Conservation (phyloP, 1,284 basidiomycete species). For the Heterobasidion occidentale region DNA sequence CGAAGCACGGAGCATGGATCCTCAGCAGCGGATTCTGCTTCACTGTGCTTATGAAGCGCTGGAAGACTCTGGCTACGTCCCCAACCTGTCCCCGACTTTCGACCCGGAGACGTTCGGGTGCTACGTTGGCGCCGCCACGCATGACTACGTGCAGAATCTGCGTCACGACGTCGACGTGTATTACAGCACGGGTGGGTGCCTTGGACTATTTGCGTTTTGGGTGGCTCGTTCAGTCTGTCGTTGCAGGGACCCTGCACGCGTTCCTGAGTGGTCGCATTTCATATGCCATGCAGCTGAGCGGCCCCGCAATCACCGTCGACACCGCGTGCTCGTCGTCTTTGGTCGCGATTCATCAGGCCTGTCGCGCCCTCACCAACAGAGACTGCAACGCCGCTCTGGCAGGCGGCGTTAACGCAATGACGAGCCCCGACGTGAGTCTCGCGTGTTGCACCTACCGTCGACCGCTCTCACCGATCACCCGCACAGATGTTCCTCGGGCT, state of each 20-base stretch:
- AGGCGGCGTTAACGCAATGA: conserved; percentile 67
- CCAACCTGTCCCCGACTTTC: conserved; percentile 42
- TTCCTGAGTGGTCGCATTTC: conserved; percentile 68
- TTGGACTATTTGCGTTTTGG: not conserved
- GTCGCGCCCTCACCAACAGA: conserved; percentile 48
- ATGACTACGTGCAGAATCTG: conserved; percentile 63
- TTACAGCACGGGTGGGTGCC: conserved; percentile 57
- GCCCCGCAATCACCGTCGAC: conserved; percentile 63
- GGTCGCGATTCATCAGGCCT: conserved; percentile 61
- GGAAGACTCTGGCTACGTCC: conserved; percentile 63
- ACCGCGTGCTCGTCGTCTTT: conserved; percentile 68
- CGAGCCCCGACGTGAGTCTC: conserved; percentile 57
- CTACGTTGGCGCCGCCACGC: conserved; percentile 59
- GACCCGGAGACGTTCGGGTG: conserved; percentile 49
- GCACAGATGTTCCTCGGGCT: conserved; percentile 61
- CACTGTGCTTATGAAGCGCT: conserved; percentile 61
- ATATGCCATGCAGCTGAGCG: conserved; percentile 56
- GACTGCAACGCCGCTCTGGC: conserved; percentile 65
- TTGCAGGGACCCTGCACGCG: conserved; percentile 52
- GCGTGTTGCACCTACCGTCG: not conserved
- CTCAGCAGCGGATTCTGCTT: conserved; percentile 62
- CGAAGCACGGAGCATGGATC: conserved; percentile 68
- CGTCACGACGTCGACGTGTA: conserved; percentile 56
- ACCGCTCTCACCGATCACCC: not conserved
- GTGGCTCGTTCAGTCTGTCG: not conserved